A percentile compares a stretch with the other conserved stretches of the same genome.
Conservation (phyloP, 179 eudicot genomes). For the Sideroxylon spinosum region DNA sequence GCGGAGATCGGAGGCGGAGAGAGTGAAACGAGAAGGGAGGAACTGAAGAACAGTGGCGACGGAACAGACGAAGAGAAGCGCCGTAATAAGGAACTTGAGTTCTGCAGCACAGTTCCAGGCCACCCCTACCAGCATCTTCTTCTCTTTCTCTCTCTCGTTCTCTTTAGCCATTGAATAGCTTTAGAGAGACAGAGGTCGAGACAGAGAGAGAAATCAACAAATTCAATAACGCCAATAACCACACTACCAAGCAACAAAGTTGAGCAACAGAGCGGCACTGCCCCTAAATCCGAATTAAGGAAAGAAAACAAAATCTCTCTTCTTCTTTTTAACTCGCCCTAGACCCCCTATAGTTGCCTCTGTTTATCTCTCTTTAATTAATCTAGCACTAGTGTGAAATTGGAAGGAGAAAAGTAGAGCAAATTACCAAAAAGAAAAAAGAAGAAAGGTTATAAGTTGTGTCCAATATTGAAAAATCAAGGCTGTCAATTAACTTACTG, state of each 20-base stretch:
- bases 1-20: conserved; percentile 14
- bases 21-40: conserved; percentile 28
- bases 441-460: too few relatives aligned
- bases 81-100: conserved; percentile 30
- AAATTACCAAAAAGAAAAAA: too few relatives aligned
- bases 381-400: too few relatives aligned
- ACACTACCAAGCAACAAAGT: background rate
- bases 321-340: too few relatives aligned
- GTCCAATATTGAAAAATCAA: too few relatives aligned
- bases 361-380: too few relatives aligned
- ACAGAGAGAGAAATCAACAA: background rate
- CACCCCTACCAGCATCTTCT: conserved; percentile 21
- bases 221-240: background rate
- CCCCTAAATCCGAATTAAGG: background rate
- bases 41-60: conserved; percentile 28
- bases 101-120: conserved; percentile 31
- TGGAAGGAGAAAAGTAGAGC: too few relatives aligned
- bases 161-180: background rate
- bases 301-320: too few relatives aligned
- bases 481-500: too few relatives aligned
- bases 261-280: background rate
- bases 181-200: background rate
- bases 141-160: conserved; percentile 17
- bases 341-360: too few relatives aligned
- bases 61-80: conserved; percentile 32